Base-by-base conservation (phyloP, 2,329 filamentous ascomycete genomes). In the Chrysoporthe cubensis region DNA sequence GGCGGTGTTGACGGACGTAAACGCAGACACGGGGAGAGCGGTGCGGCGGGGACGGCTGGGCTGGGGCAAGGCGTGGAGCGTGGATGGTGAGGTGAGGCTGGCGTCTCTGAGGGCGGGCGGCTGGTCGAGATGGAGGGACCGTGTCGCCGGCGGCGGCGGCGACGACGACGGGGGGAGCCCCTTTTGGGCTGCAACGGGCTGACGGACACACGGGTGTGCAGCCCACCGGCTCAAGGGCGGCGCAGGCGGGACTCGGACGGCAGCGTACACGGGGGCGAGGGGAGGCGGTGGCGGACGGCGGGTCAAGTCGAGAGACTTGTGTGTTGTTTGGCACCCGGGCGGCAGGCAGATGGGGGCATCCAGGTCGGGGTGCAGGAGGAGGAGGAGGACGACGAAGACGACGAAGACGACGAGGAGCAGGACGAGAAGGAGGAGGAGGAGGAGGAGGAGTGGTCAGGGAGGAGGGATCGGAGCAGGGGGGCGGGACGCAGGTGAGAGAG, bases 391-490 rank as follows among this genome's bases (percentile, higher is more conserved):
- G 9, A 42, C 14, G n/a, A 34, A 58, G 26, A 58, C 9, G 26
- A 37, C 21, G 52, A 56, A 56, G 52, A 26, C 26, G 26, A 26
- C 26, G 26, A 26, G 26, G 26, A 26, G 26, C 26, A 26, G 26
- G 26, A 26, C 26, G 26, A 26, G 26, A 26, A 40, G 34, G 37
- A 59, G 34, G n/a, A 42, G 54, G 32, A 37, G 11, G 54, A 57
- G 18, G 56, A 57, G 18, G 56, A 21, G 16, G n/a, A 44, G 57
- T 21, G 56, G 34, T 37, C 34, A 58, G 37, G 34, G 37, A 60
- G 40, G 21, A 42, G n/a, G n/a, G 42, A 34, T 43, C 42, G 37
- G 21, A 34, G 57, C 37, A 60, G 37, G 57, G 57, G 57, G 57
- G 57, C 57, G 40, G 57, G 57, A 40, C 3, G 57, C 57, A 60